Percentiles rank a stretch among this genome's conserved stretches.
Evolutionary conservation across 108 stramenopile genomes (phyloP).

Genomic region (Pseudonitzschia pungens): DNA sequence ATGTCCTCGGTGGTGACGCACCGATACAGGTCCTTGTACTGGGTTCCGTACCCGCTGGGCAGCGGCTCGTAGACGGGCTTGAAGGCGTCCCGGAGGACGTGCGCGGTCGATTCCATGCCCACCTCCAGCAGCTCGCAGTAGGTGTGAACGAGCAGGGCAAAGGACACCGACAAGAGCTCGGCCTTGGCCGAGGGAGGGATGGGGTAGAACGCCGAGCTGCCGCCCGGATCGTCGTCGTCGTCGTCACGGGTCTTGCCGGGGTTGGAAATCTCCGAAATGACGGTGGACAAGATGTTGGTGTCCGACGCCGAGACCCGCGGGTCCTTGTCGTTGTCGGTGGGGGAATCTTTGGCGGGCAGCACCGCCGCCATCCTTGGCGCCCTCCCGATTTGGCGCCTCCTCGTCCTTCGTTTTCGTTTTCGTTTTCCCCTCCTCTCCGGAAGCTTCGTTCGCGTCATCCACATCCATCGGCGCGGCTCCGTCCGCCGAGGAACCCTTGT

Average conservation of each 20-base stretch:
- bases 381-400: neutral
- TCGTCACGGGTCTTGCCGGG: neutral
- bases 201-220: neutral
- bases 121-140: slow-evolving; percentile 84
- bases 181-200: slow-evolving; percentile 76
- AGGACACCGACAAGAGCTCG: slow-evolving; percentile 81
- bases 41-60: slow-evolving; percentile 40
- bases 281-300: slow-evolving; percentile 14
- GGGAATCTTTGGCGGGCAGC: too few species aligned
- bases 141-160: slow-evolving; percentile 84
- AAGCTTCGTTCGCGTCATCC: neutral
- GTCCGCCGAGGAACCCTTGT: neutral
- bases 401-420: neutral
- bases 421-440: neutral
- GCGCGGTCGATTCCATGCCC: slow-evolving; percentile 76
- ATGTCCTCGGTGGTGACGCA: slow-evolving; percentile 64
- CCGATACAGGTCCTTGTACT: slow-evolving; percentile 65
- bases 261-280: slow-evolving; percentile 24
- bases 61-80: slow-evolving; percentile 71
- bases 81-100: slow-evolving; percentile 69
- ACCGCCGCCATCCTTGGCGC: neutral
- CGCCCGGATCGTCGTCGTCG: neutral
- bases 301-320: neutral
- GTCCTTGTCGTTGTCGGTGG: slow-evolving; percentile 17
- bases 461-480: slow-evolving; percentile 5